Evolutionary conservation across 2,329 filamentous ascomycete genomes (phyloP), one percentile per base, ranked within the genome.

Genomic region (Cordyceps cicadae): DNA sequence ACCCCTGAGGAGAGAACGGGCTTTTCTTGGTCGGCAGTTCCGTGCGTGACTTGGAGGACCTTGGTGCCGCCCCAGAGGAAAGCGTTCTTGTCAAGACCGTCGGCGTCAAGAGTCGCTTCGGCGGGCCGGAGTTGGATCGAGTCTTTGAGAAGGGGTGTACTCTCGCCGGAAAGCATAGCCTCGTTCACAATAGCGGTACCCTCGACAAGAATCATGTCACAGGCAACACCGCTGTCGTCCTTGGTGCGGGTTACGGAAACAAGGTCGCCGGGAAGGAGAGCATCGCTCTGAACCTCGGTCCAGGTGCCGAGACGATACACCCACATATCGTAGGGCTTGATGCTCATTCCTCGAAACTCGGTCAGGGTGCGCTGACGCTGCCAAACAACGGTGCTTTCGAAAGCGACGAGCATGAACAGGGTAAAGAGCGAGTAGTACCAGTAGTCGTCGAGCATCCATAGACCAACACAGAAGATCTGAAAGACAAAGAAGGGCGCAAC

Each of bases 341-440:
- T 97, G 81, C 90, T 96, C 95, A 99, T 99, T 67, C 93, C 92
- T 54, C 94, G 90, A 79, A 99, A 99, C 76, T 99, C 94, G 70
- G 84, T 95, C 66, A 99, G 77, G 2, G 95, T 99, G 67, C 93
- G 85, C 82, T 99, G 94, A 63, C 94, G 87, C 78, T 99, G 94
- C 95, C 94, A 99, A 17, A 99, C 95, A 43, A 99, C 95, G 2
- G 94, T 99, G 74, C 92, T 97, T 79, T 99, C 94, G 68, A 99
- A 99, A 62, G 86, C 87, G 66, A 99, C 91, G 60, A 99, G 85
- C 95, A 99, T 99, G 78, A 97, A 92, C 24, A 99, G 86, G 0
- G 95, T 99, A 76, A 99, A 99, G 21, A 99, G 84, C 63, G 94
- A 97, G 78, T 99, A 99, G 80, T 99, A 99, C 94, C 95, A 99